A percentile compares a stretch with the other conserved stretches of the same genome.
Evolutionary conservation across 108 stramenopile species (phyloP).

Genomic region (Pseudonitzschia delicatissima): DNA sequence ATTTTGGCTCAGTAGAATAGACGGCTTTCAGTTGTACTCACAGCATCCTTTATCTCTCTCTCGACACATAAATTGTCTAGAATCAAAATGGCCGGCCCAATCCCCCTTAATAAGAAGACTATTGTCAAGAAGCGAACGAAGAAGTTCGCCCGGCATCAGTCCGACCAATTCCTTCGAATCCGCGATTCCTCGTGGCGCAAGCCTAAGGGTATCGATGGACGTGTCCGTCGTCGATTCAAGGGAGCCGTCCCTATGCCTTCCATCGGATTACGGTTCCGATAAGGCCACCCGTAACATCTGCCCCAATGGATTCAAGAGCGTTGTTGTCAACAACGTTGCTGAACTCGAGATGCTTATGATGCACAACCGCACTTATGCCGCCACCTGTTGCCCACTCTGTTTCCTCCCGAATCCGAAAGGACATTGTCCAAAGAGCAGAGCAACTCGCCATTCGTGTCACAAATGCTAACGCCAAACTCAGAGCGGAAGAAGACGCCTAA

Average conservation of each 20-base stretch:
- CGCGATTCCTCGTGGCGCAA: slow-evolving; percentile 95
- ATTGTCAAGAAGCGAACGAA: slow-evolving; percentile 99
- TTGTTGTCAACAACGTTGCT: slow-evolving; percentile 92
- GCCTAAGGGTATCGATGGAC: slow-evolving; percentile 99
- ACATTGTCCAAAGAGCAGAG: slow-evolving; percentile 95
- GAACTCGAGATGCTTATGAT: slow-evolving; percentile 99
- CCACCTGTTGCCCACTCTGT: slow-evolving; percentile 97
- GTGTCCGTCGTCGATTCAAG: slow-evolving; percentile 99
- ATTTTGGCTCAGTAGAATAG: too few relatives aligned
- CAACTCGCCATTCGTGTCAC: slow-evolving; percentile 91
- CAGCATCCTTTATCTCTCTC: too few relatives aligned
- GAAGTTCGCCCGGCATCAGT: slow-evolving; percentile 99
- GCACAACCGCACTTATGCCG: slow-evolving; percentile 99
- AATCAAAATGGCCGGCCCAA: slow-evolving; percentile 84
- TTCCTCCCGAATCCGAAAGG: slow-evolving; percentile 87
- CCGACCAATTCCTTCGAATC: slow-evolving; percentile 97
- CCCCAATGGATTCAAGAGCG: slow-evolving; percentile 98
- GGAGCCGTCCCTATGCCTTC: slow-evolving; percentile 97
- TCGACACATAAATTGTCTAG: too few relatives aligned
- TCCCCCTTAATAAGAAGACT: slow-evolving; percentile 92
- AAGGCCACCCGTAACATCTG: slow-evolving; percentile 96
- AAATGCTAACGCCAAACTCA: slow-evolving; percentile 49
- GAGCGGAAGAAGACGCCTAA: slow-evolving; percentile 95
- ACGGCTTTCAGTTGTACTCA: too few relatives aligned
- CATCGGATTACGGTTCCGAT: slow-evolving; percentile 99